Evolutionary conservation across 2,329 filamentous ascomycete genomes (phyloP).

Genomic region (Bipolaris gigantea): DNA sequence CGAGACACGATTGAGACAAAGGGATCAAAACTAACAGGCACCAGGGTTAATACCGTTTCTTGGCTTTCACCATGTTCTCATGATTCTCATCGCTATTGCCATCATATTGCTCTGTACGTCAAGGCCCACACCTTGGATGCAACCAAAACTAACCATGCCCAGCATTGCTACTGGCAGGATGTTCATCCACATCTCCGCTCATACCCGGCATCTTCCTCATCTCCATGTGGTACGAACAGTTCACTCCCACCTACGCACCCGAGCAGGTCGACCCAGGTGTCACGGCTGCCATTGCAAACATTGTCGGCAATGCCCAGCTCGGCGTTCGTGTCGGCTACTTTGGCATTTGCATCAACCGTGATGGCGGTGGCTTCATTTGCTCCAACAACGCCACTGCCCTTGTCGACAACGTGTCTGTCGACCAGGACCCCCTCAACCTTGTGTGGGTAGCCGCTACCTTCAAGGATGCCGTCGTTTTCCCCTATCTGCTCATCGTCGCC

Average conservation of each 20-base stretch:
- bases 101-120: constrained; percentile 92
- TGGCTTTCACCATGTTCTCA: constrained; percentile 83
- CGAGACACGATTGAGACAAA: background rate
- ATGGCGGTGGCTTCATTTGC: constrained; percentile 89
- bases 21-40: constrained; percentile 26
- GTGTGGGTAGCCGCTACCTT: constrained; percentile 97
- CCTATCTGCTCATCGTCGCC: constrained; percentile 97
- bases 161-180: constrained; percentile 93
- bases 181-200: constrained; percentile 91
- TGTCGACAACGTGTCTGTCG: constrained; percentile 82
- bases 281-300: constrained; percentile 81
- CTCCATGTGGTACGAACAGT: constrained; percentile 92
- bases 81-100: constrained; percentile 91
- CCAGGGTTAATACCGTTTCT: constrained; percentile 63
- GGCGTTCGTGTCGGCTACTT: constrained; percentile 97
- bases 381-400: constrained; percentile 95
- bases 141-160: constrained; percentile 24
- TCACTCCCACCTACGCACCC: constrained; percentile 78
- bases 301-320: constrained; percentile 79
- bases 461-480: constrained; percentile 98
- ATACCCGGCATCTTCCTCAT: constrained; percentile 97
- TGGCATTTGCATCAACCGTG: constrained; percentile 92
- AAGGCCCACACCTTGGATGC: constrained; percentile 5
- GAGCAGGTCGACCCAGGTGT: constrained; percentile 90
- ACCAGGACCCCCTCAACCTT: constrained; percentile 94